Conservation (phyloP, 352 stramenopile genomes). For the Pythium vanterpoolii region DNA sequence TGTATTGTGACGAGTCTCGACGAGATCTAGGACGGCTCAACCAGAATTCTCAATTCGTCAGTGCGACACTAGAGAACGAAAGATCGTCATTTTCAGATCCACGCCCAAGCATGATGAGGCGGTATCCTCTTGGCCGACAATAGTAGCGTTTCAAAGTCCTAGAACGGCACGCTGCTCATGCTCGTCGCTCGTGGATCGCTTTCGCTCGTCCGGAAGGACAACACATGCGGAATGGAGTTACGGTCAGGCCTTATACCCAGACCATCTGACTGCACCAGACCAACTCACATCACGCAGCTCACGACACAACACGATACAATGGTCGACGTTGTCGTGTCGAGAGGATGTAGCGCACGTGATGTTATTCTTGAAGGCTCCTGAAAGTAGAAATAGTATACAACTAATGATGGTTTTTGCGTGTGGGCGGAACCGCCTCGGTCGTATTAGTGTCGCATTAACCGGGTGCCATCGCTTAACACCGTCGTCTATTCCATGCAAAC, state of each 20-base stretch:
- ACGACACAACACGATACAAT: too few species aligned
- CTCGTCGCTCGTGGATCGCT: conserved; percentile 43
- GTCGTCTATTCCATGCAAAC: conserved; percentile 91
- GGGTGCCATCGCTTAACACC: conserved; percentile 91
- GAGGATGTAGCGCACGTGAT: too few species aligned
- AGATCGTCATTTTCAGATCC: conserved; percentile 10
- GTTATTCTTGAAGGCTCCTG: too few species aligned
- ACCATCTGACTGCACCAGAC: too few species aligned
- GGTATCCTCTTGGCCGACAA: conserved; percentile 27
- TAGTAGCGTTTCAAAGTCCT: conserved; percentile 1
- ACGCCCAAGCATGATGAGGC: conserved; percentile 26
- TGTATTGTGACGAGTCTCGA: conserved; percentile 6
- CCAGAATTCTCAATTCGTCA: neutral
- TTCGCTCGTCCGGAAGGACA: conserved; percentile 1
- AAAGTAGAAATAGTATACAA: neutral
- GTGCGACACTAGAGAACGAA: neutral
- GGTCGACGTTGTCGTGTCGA: too few species aligned
- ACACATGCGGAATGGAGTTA: too few species aligned
- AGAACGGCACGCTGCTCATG: conserved; percentile 25
- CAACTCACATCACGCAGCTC: too few species aligned
- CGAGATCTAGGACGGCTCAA: conserved; percentile 2
- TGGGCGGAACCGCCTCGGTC: conserved; percentile 21
- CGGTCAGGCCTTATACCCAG: too few species aligned
- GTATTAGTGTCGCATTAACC: conserved; percentile 83
- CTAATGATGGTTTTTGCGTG: neutral